Conservation (phyloP, 129 eudicot genomes). For the Ambrosia trifida region DNA sequence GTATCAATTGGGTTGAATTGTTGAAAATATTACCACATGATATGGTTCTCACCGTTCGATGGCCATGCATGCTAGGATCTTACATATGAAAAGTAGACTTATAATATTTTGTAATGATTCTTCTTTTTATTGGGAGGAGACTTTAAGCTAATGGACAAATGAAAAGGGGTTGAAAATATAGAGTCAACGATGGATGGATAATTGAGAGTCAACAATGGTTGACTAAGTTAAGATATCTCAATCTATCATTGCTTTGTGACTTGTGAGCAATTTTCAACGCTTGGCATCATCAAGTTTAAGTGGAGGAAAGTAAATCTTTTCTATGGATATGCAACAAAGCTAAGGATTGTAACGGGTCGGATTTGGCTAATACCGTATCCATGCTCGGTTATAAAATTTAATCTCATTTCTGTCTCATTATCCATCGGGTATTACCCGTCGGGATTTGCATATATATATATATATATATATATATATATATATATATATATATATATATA, state of each 20-base stretch:
- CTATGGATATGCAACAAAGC: no score
- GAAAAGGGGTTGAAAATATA: not conserved
- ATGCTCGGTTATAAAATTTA: no score
- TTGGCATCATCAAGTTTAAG: not conserved
- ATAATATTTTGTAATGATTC: no score
- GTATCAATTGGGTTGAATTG: constrained; percentile 1
- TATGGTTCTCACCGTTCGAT: not conserved
- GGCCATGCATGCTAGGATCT: not conserved
- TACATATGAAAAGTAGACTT: not conserved
- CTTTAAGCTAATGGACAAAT: not conserved
- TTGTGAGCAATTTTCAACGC: not conserved
- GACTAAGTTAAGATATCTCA: not conserved
- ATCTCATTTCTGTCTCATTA: no score
- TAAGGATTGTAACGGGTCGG: no score
- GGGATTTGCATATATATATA: no score
- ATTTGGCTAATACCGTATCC: no score
- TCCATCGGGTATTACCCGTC: no score
- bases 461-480: no score
- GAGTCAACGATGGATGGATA: constrained; percentile 20
- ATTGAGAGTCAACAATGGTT: constrained; percentile 13
- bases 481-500: no score
- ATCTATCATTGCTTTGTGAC: not conserved
- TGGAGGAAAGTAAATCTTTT: not conserved
- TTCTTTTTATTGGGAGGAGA: not conserved
- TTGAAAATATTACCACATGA: not conserved